A percentile compares a stretch with the other conserved stretches of the same genome.
phyloP scores from a whole-genome alignment of 305 asterid genomes.

The Fraxinus baroniana region DNA sequence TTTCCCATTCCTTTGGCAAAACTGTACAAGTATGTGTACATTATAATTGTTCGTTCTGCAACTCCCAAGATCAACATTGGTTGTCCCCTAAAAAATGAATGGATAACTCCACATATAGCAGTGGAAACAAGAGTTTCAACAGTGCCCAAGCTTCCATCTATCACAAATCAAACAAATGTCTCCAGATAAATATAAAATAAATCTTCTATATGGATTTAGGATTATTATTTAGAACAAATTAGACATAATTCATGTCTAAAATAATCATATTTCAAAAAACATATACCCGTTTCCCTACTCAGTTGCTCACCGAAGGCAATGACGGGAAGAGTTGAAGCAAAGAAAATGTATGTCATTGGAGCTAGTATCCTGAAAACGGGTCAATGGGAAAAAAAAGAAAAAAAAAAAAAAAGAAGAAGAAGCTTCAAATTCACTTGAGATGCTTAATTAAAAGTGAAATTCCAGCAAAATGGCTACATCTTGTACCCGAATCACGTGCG shows the following conservation, averaged over 20 bases:
- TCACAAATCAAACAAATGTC: conserved; percentile 3
- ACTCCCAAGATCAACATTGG: conserved; percentile 81
- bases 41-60: conserved; percentile 87
- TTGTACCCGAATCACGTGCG: conserved; percentile 55
- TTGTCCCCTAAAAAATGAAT: conserved; percentile 74
- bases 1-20: conserved; percentile 62
- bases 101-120: conserved; percentile 75
- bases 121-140: conserved; percentile 86
- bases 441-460: background rate
- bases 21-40: conserved; percentile 71
- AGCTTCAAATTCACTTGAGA: background rate
- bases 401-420: no score
- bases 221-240: no score
- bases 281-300: conserved; percentile 74
- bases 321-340: conserved; percentile 91
- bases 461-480: conserved; percentile 32
- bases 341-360: conserved; percentile 83
- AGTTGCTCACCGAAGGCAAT: conserved; percentile 91
- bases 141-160: conserved; percentile 76
- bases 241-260: no score
- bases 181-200: no score
- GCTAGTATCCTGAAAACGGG: conserved; percentile 69
- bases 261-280: background rate
- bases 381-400: conserved; percentile 11
- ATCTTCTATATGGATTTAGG: no score